Conservation (phyloP, 2,329 filamentous ascomycete genomes). For the Purpureocillium takamizusanense region DNA sequence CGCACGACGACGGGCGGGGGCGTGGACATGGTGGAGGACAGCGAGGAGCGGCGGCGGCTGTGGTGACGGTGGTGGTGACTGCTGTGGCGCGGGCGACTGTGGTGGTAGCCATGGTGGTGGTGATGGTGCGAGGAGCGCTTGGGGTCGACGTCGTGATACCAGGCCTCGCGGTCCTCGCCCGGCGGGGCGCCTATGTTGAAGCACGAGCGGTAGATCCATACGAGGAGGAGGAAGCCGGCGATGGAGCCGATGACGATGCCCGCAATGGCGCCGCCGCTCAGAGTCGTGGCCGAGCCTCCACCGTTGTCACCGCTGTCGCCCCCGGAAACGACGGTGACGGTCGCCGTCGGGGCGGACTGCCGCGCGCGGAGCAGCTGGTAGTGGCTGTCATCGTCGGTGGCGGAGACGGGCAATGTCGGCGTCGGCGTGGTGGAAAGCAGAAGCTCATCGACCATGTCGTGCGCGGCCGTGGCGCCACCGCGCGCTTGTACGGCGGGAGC, state of each 20-base stretch:
- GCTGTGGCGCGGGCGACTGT: conserved; percentile 6
- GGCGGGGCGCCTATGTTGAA: conserved; percentile 29
- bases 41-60: not conserved
- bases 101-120: conserved; percentile 10
- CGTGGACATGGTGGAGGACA: conserved; percentile 12
- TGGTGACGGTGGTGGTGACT: not conserved
- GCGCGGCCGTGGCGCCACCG: no score
- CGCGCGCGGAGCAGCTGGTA: no score
- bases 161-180: conserved; percentile 16
- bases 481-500: no score
- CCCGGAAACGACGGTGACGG: conserved; percentile 19
- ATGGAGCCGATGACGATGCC: conserved; percentile 42
- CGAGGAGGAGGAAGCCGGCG: conserved; percentile 32
- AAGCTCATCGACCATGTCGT: no score
- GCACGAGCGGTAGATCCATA: conserved; percentile 39
- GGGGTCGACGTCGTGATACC: conserved; percentile 20
- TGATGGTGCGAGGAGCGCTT: conserved; percentile 7
- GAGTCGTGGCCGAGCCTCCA: conserved; percentile 7
- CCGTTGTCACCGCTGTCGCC: conserved; percentile 1
- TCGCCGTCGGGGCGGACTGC: conserved; percentile 7
- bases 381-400: no score
- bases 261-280: conserved; percentile 40
- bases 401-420: no score
- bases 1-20: conserved; percentile 14
- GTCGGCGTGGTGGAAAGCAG: no score